A percentile compares a stretch with the other conserved stretches of the same genome.
Evolutionary conservation across 768 basidiomycete genomes (phyloP).

Genomic region (Dentipellis sp.): DNA sequence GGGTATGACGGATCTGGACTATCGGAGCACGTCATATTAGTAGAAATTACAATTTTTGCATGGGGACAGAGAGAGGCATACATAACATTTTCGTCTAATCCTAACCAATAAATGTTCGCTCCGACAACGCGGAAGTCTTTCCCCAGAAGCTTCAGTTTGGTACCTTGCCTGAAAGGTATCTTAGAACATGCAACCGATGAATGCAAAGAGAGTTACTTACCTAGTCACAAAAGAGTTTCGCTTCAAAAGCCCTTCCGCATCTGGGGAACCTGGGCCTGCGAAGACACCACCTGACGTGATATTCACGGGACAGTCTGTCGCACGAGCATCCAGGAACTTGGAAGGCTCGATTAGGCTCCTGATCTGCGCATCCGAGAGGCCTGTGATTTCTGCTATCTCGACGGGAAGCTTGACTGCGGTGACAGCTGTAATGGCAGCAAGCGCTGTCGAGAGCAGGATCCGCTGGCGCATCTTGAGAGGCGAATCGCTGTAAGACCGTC

Average conservation of each 20-base stretch:
- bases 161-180: background rate
- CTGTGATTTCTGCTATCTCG: background rate
- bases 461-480: background rate
- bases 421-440: background rate
- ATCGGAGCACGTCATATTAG: background rate
- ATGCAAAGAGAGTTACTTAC: background rate
- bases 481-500: background rate
- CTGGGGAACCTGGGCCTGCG: background rate
- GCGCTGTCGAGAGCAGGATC: background rate
- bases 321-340: background rate
- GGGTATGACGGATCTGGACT: slow-evolving; percentile 18
- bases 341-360: background rate
- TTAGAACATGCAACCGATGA: background rate
- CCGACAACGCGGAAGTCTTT: slow-evolving; percentile 6
- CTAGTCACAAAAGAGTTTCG: background rate
- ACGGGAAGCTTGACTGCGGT: background rate
- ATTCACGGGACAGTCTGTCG: background rate
- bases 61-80: background rate
- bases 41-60: too few relatives aligned
- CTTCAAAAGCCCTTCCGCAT: background rate
- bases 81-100: slow-evolving; percentile 24
- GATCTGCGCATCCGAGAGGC: background rate
- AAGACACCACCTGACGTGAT: background rate
- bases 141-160: background rate
- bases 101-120: slow-evolving; percentile 24